Conservation (phyloP, 176 grass and related monocot genomes). For the Avena insularis region DNA sequence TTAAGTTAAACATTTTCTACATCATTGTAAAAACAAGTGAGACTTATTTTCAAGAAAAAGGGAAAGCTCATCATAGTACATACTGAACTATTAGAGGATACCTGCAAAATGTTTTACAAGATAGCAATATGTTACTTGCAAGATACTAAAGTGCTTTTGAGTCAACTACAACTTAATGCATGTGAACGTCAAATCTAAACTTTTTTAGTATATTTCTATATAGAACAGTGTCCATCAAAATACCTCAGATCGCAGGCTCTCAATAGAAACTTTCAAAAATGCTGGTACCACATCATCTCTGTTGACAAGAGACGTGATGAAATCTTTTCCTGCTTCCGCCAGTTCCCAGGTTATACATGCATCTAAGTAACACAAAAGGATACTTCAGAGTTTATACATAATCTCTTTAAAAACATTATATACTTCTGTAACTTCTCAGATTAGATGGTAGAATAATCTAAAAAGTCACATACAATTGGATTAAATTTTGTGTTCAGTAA, state of each 20-base stretch:
- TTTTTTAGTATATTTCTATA: neutral
- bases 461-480: neutral
- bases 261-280: slow-evolving; percentile 71
- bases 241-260: slow-evolving; percentile 77
- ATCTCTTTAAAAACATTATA: neutral
- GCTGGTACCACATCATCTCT: slow-evolving; percentile 81
- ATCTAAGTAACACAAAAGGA: slow-evolving; percentile 59
- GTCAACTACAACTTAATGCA: neutral
- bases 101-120: neutral
- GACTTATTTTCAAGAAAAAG: neutral
- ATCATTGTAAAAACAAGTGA: neutral
- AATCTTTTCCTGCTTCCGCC: slow-evolving; percentile 78
- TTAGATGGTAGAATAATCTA: slow-evolving; percentile 25
- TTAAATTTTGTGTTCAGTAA: neutral
- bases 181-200: slow-evolving; percentile 16
- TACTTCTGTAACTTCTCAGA: neutral
- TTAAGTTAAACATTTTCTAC: neutral
- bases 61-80: neutral
- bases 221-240: neutral
- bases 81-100: neutral
- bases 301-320: slow-evolving; percentile 86
- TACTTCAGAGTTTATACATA: slow-evolving; percentile 26
- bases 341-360: slow-evolving; percentile 90
- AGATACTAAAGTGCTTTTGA: too few species aligned
- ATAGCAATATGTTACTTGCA: neutral